Base-by-base conservation (phyloP, 2,329 filamentous ascomycete species). In the Cryphonectria radicalis region DNA sequence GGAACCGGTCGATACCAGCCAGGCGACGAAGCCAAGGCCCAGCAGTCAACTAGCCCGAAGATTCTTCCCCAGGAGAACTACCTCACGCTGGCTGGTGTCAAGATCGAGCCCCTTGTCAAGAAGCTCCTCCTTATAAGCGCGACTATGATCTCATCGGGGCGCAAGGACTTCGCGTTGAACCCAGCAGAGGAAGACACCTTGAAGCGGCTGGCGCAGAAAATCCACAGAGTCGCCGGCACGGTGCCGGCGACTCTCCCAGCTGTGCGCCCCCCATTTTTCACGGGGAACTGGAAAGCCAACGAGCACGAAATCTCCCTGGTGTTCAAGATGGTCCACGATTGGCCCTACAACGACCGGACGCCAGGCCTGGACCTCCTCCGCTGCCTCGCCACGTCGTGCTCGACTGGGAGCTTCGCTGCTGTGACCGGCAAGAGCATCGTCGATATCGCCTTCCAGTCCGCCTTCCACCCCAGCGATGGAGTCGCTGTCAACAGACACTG, bases 291-390 rank as follows among this genome's bases (percentile, higher is more conserved):
- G 35, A 50, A 13, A 46, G 81, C 86, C 57, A 82, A 80, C 8
- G 80, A 86, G 8, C 78, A 83, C 25, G 87, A 89, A 0, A 80
- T 95, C 3, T 84, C 90, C 32, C 82, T 94, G 0, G 84, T 94
- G 7, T 82, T 94, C 71, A 93, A 91, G 76, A 87, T 97, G 68
- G 88, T 90, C 25, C 93, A 92, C 0, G 81, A 85, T 43, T 99
- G 96, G 96, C 92, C 95, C 2, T 90, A 92, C 68, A 85, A 90
- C 17, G 92, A 93, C 75, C 91, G 94, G 63, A 86, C 99, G 0
- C 93, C 96, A 0, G 93, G 91, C 17, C 87, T 99, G 0, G 96
- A 98, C 79, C 85, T 98, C 1, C 86, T 98, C 6, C 93, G 96
- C n/a, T 90, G 97, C 65, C 85, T 96, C 40, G 91, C 93, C 1